phyloP scores from a whole-genome alignment of 192 early-diverging fungal species.

The Ambispora gerdemannii region DNA sequence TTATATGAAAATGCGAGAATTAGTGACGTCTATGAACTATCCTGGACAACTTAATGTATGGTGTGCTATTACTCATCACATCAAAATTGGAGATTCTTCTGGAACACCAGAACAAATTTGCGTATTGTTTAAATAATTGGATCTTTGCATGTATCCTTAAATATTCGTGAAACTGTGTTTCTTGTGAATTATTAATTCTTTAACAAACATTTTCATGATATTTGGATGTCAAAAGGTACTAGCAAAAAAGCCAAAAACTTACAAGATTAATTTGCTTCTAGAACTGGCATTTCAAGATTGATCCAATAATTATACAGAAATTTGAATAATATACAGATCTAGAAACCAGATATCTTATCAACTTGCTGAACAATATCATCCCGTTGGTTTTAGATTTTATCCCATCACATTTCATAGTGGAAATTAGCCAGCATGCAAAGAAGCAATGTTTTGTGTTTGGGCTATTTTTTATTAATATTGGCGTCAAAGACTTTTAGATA shows the following conservation, averaged over 20 bases:
- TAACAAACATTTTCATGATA: constrained; percentile 11
- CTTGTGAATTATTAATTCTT: constrained; percentile 22
- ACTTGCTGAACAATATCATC: too few species aligned
- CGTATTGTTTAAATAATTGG: too few species aligned
- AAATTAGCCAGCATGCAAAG: constrained; percentile 9
- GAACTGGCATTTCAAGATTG: not conserved
- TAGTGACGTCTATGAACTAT: not conserved
- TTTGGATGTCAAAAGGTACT: constrained; percentile 13
- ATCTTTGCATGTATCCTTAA: constrained; percentile 8
- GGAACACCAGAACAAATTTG: not conserved
- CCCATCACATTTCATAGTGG: too few species aligned
- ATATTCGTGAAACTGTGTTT: constrained; percentile 1
- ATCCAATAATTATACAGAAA: constrained; percentile 11
- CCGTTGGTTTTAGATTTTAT: constrained; percentile 5
- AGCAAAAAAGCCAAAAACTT: constrained; percentile 16
- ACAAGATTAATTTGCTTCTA: not conserved
- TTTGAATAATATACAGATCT: too few species aligned
- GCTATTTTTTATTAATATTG: constrained; percentile 14
- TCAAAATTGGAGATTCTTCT: not conserved
- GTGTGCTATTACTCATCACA: not conserved
- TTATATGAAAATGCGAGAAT: not conserved
- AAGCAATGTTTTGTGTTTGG: constrained; percentile 5
- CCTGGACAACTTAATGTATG: not conserved
- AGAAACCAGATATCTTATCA: too few species aligned
- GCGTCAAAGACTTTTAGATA: too few species aligned